Evolutionary conservation across 768 basidiomycete species (phyloP).

Genomic region (Kondoa subrosea): DNA sequence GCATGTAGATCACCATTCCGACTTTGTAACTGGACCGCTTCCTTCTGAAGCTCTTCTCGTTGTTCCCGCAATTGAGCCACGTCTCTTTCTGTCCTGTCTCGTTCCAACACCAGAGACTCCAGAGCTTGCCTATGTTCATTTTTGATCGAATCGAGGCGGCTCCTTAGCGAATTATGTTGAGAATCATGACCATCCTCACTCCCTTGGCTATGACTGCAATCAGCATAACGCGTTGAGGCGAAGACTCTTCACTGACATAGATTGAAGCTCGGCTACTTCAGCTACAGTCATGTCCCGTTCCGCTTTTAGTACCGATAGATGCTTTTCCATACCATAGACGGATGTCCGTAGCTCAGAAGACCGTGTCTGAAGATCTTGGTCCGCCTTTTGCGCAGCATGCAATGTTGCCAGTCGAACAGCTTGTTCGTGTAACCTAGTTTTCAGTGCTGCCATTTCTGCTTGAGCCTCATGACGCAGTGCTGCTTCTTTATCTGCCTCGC

Average conservation of each 20-base stretch:
- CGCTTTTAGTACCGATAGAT: slow-evolving; percentile 68
- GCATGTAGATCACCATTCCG: slow-evolving; percentile 86
- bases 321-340: slow-evolving; percentile 60
- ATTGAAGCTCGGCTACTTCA: slow-evolving; percentile 74
- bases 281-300: slow-evolving; percentile 83
- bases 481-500: slow-evolving; percentile 83
- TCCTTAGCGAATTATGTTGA: slow-evolving; percentile 52
- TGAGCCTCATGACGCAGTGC: slow-evolving; percentile 77
- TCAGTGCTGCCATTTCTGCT: slow-evolving; percentile 69
- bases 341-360: slow-evolving; percentile 61
- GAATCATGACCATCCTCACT: slow-evolving; percentile 7
- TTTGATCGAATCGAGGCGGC: slow-evolving; percentile 71
- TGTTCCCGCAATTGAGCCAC: slow-evolving; percentile 70
- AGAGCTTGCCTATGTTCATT: slow-evolving; percentile 74
- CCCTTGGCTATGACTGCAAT: slow-evolving; percentile 1
- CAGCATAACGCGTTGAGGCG: not conserved
- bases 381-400: slow-evolving; percentile 50
- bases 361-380: slow-evolving; percentile 61
- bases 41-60: slow-evolving; percentile 72
- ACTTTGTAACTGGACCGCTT: slow-evolving; percentile 72
- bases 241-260: slow-evolving; percentile 44
- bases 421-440: slow-evolving; percentile 74
- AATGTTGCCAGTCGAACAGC: slow-evolving; percentile 71
- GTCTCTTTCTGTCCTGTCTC: slow-evolving; percentile 60
- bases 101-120: slow-evolving; percentile 61